A percentile compares a stretch with the other conserved stretches of the same genome.
These are phyloP conservation scores for Sporisorium exsertum DNA, from an alignment of 1,284 basidiomycete genomes.

Conservation along the genomic window DNA sequence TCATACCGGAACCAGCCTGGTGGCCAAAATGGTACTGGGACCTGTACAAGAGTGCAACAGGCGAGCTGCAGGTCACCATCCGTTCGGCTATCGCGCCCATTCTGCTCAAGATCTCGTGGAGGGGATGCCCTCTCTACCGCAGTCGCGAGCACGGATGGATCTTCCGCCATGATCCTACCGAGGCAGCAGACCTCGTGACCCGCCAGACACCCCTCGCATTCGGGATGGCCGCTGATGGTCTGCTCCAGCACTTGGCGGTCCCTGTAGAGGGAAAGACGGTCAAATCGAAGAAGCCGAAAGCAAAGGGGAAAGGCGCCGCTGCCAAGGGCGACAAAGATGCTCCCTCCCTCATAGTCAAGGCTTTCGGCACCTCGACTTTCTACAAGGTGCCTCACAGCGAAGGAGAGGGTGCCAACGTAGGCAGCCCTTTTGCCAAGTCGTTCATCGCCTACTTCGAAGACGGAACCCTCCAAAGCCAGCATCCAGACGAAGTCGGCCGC, in stretches of 20 bases:
- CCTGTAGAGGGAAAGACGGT: slow-evolving; percentile 22
- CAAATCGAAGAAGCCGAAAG: slow-evolving; percentile 28
- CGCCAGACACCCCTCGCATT: slow-evolving; percentile 54
- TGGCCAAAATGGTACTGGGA: slow-evolving; percentile 99
- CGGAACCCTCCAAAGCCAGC: slow-evolving; percentile 72
- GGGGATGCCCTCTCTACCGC: slow-evolving; percentile 84
- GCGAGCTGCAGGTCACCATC: slow-evolving; percentile 82
- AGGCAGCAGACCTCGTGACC: slow-evolving; percentile 27
- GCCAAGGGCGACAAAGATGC: slow-evolving; percentile 14
- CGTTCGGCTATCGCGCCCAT: slow-evolving; percentile 86
- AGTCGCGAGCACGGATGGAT: slow-evolving; percentile 93
- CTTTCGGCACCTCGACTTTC: slow-evolving; percentile 71
- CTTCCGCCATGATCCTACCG: slow-evolving; percentile 71
- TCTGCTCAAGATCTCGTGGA: slow-evolving; percentile 88
- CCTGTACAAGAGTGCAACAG: slow-evolving; percentile 72
- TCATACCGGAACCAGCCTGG: slow-evolving; percentile 43
- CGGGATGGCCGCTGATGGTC: slow-evolving; percentile 46
- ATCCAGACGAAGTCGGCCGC: slow-evolving; percentile 72
- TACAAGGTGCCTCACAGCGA: slow-evolving; percentile 96
- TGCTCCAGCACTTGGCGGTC: slow-evolving; percentile 45
- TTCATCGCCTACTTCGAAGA: slow-evolving; percentile 90
- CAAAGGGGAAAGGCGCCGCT: slow-evolving; percentile 21
- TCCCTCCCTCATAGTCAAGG: slow-evolving; percentile 32
- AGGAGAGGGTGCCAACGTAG: slow-evolving; percentile 92
- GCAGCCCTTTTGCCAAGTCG: slow-evolving; percentile 87